phyloP scores from a whole-genome alignment of 2,329 filamentous ascomycete species.

The Ustulina deusta region DNA sequence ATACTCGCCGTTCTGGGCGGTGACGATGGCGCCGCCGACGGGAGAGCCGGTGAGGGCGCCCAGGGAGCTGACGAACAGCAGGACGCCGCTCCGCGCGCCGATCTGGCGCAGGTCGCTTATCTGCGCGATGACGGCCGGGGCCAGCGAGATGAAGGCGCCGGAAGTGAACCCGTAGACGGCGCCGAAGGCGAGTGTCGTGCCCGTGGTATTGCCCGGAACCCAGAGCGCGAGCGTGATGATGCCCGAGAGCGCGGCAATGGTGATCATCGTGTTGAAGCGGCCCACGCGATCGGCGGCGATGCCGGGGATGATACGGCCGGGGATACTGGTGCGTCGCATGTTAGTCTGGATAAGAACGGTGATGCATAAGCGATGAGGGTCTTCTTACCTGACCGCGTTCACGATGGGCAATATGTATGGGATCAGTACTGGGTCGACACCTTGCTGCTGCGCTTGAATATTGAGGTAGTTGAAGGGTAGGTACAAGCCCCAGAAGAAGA shows the following conservation, averaged over 20 bases:
- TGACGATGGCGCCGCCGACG: conserved; percentile 66
- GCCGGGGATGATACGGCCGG: conserved; percentile 64
- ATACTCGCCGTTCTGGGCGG: conserved; percentile 64
- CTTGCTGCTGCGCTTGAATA: conserved; percentile 38
- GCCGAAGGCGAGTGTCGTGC: conserved; percentile 69
- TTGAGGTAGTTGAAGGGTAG: conserved; percentile 39
- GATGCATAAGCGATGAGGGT: not conserved
- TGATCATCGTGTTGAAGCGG: conserved; percentile 54
- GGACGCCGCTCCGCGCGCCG: conserved; percentile 73
- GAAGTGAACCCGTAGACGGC: conserved; percentile 73
- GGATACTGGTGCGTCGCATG: conserved; percentile 34
- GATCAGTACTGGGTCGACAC: conserved; percentile 30
- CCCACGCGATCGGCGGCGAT: conserved; percentile 58
- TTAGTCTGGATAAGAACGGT: not conserved
- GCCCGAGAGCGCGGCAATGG: conserved; percentile 30
- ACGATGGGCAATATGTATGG: conserved; percentile 39
- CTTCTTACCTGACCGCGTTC: conserved; percentile 39
- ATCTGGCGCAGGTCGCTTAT: conserved; percentile 77
- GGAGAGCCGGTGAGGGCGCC: conserved; percentile 75
- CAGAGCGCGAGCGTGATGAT: conserved; percentile 37
- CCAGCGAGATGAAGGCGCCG: conserved; percentile 71
- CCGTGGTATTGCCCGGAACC: conserved; percentile 41
- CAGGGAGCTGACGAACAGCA: conserved; percentile 71
- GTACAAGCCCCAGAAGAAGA: conserved; percentile 39
- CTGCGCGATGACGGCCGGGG: conserved; percentile 74